These are phyloP conservation scores for Wickerhamiella bombiphila DNA, from an alignment of 805 yeast species.

Conservation along the genomic window DNA sequence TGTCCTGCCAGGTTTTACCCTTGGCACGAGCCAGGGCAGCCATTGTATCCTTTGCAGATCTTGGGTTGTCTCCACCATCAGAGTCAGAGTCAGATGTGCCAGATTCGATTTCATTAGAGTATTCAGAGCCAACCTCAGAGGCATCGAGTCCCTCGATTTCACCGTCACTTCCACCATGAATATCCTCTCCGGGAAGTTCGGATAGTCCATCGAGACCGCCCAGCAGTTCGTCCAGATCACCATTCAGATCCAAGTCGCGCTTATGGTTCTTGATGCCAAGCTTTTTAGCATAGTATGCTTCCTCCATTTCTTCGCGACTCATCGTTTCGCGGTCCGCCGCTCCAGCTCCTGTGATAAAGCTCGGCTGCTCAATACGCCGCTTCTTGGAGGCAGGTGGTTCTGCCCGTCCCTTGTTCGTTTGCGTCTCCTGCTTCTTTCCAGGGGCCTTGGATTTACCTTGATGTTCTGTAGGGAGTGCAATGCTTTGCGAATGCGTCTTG, in stretches of 20 bases:
- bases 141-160: conserved; percentile 16
- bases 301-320: conserved; percentile 58
- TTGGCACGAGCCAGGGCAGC: conserved; percentile 12
- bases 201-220: conserved; percentile 9
- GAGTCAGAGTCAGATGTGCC: conserved; percentile 7
- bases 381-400: neutral
- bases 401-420: neutral
- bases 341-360: conserved; percentile 18
- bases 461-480: neutral
- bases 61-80: neutral
- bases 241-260: conserved; percentile 35
- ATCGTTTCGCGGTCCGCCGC: conserved; percentile 35
- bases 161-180: neutral
- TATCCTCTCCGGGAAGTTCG: conserved; percentile 8
- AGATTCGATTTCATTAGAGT: too few species aligned
- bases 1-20: conserved; percentile 6
- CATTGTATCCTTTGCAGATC: conserved; percentile 15
- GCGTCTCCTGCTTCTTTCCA: neutral
- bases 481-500: neutral
- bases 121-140: conserved; percentile 11
- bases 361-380: conserved; percentile 8
- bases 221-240: conserved; percentile 17
- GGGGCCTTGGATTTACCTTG: neutral
- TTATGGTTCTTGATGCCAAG: conserved; percentile 52
- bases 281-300: conserved; percentile 68